Base-by-base conservation (phyloP, 768 basidiomycete genomes). In the Nevesoporus exiguus region DNA sequence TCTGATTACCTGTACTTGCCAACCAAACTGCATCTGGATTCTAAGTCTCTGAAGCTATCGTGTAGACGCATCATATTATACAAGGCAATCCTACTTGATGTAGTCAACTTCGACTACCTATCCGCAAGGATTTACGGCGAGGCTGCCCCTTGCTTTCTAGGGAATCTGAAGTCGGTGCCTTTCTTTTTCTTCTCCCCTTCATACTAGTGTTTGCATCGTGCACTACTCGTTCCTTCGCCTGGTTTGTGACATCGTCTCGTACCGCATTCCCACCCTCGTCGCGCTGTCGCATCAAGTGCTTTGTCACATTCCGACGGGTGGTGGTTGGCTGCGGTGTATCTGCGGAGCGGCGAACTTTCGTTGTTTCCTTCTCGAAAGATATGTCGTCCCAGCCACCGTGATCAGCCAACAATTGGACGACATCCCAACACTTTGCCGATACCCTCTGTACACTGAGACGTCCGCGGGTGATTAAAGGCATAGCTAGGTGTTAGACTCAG, bases 361-460 rank as follows among this genome's bases (percentile, higher is more conserved):
- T 19, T 6, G n/a, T 11, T 55, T 73, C 74, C 66, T 70, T 75
- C 50, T 70, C 74, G 3, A 80, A 60, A 49, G 77, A 66, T 49
- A 78, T 58, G 1, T 75, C 75, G 19, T 87, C 84, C 89, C 91
- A 96, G 1, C 93, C 93, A 1, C 93, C 93, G 27, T 73, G 77
- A 49, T 82, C 76, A 0, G 90, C 86, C 47, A 98, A 67, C 48
- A 68, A 57, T 17, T 73, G 63, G 10, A 94, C 77, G 1, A 80
- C 78, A 27, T 77, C 73, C 80, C 85, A 96, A 4, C 90, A 85
- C 9, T 68, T 74, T 54, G 80, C 73, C 22, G 78, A 73, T 0
- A 93, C 92, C 5, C 83, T 80, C 70, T 98, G 94, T 1, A 98
- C 93, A 65, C 92, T 95, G 40, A 97, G 77, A 49, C 94, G 75